Conservation (phyloP, 2,329 filamentous ascomycete genomes). For the Lecanicillium sp. region DNA sequence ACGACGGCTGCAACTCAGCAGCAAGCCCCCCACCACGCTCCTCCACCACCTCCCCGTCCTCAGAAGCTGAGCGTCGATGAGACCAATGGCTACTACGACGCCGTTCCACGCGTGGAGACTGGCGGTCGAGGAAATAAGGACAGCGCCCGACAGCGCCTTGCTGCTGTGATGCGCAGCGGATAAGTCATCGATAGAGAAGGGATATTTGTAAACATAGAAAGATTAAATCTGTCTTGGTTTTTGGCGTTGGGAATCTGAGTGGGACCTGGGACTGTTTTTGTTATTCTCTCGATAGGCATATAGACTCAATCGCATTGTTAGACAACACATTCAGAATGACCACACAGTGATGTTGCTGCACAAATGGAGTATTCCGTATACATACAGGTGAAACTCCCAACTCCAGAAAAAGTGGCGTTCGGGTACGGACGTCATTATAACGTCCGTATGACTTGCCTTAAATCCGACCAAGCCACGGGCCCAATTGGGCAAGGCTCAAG, state of each 20-base stretch:
- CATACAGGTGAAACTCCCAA: too few relatives aligned
- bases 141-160: constrained; percentile 6
- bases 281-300: neutral
- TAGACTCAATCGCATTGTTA: neutral
- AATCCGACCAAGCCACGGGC: too few relatives aligned
- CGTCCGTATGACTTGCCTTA: too few relatives aligned
- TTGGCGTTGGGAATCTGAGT: too few relatives aligned
- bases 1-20: constrained; percentile 10
- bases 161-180: constrained; percentile 7
- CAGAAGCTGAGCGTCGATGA: constrained; percentile 29
- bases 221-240: neutral
- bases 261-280: too few relatives aligned
- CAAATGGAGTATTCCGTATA: too few relatives aligned
- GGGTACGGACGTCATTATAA: too few relatives aligned
- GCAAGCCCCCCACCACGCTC: constrained; percentile 17
- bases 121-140: constrained; percentile 3
- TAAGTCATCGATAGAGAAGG: neutral
- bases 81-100: constrained; percentile 23
- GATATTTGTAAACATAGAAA: neutral
- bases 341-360: too few relatives aligned
- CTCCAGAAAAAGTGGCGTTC: too few relatives aligned
- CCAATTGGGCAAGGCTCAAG: too few relatives aligned
- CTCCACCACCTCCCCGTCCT: constrained; percentile 28
- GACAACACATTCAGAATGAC: too few relatives aligned
- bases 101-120: constrained; percentile 14